Percentiles rank a stretch among this genome's conserved stretches.
These are phyloP conservation scores for Leccinum rimulosum DNA, from an alignment of 768 basidiomycete genomes.

Conservation along the genomic window DNA sequence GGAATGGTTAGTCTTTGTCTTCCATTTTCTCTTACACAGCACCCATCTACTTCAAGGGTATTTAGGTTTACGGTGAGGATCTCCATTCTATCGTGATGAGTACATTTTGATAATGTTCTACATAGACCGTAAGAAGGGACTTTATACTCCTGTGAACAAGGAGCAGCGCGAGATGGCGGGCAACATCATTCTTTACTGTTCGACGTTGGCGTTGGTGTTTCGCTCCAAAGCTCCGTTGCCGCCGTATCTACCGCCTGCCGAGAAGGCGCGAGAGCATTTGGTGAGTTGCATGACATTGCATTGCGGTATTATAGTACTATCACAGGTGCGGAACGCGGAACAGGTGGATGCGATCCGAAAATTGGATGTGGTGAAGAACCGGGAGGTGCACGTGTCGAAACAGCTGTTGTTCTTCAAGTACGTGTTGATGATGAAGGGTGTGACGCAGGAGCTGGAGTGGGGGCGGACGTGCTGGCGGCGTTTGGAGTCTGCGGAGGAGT, in stretches of 20 bases:
- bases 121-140: conserved; percentile 73
- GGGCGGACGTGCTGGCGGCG: conserved; percentile 80
- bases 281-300: conserved; percentile 38
- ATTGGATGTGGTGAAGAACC: conserved; percentile 84
- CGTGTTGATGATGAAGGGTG: conserved; percentile 89
- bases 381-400: conserved; percentile 76
- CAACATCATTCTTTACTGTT: conserved; percentile 89
- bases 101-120: background rate
- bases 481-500: conserved; percentile 86
- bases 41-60: background rate
- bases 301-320: too few species aligned
- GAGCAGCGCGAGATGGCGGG: conserved; percentile 94
- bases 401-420: conserved; percentile 95
- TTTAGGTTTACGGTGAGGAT: conserved; percentile 67
- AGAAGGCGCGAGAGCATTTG: conserved; percentile 75
- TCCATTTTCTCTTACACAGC: conserved; percentile 2
- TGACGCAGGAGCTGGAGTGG: conserved; percentile 83
- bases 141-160: conserved; percentile 90
- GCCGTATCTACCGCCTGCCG: conserved; percentile 92
- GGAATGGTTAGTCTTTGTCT: conserved; percentile 65
- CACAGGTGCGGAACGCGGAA: background rate
- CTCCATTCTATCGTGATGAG: background rate
- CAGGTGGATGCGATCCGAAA: conserved; percentile 81
- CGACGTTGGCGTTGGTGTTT: conserved; percentile 75
- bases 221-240: conserved; percentile 90